These are phyloP conservation scores for Didymella pomorum DNA, from an alignment of 2,329 filamentous ascomycete species.

Conservation along the genomic window DNA sequence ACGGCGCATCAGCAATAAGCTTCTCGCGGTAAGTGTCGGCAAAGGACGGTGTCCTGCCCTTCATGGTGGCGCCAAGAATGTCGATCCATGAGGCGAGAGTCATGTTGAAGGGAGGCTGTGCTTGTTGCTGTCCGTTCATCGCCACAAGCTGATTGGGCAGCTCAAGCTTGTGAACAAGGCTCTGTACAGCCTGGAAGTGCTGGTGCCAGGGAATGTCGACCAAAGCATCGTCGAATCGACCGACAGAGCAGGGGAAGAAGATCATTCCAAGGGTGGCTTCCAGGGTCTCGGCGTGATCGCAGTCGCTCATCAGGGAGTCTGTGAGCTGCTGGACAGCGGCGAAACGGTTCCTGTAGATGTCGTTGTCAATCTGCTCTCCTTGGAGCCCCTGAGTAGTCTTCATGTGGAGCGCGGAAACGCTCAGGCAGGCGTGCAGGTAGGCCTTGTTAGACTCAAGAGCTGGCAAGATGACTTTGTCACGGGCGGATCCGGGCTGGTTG, in stretches of 20 bases:
- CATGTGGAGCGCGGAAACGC: constrained; percentile 89
- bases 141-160: constrained; percentile 73
- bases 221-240: constrained; percentile 81
- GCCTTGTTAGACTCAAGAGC: constrained; percentile 90
- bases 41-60: constrained; percentile 83
- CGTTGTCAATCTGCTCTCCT: constrained; percentile 80
- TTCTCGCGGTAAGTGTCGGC: constrained; percentile 96
- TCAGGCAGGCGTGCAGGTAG: constrained; percentile 95
- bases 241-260: constrained; percentile 93
- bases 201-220: constrained; percentile 96
- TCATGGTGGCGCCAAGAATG: constrained; percentile 93
- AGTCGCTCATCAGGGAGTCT: constrained; percentile 79
- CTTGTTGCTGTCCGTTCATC: constrained; percentile 62
- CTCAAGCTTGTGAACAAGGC: constrained; percentile 83
- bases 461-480: constrained; percentile 83
- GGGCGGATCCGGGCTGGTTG: constrained; percentile 83
- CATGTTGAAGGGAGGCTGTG: constrained; percentile 90
- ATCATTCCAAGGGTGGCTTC: constrained; percentile 95
- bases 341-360: constrained; percentile 92
- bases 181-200: constrained; percentile 91
- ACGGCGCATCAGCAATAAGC: constrained; percentile 71
- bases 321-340: constrained; percentile 87
- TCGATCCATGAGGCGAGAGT: constrained; percentile 94
- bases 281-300: constrained; percentile 85
- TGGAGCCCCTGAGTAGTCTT: constrained; percentile 76